These are phyloP conservation scores for Kalmusia sp. DNA, from an alignment of 2,329 filamentous ascomycete species.

Conservation along the genomic window DNA sequence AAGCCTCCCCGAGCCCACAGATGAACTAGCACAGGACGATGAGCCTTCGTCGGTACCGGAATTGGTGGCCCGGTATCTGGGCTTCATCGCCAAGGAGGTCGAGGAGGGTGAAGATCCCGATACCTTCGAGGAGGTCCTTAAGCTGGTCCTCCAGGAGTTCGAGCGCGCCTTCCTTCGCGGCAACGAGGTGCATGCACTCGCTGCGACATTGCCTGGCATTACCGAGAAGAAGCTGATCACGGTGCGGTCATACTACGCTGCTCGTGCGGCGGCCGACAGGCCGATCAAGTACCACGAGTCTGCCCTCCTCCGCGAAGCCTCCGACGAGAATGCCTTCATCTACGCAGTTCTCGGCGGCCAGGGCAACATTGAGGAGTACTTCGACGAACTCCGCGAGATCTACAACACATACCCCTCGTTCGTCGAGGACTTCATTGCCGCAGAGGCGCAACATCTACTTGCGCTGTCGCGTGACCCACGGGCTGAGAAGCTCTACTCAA, in stretches of 20 bases:
- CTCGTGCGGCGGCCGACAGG: conserved; percentile 81
- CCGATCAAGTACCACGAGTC: conserved; percentile 93
- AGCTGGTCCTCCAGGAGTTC: conserved; percentile 92
- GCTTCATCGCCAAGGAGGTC: conserved; percentile 85
- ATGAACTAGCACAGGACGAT: conserved; percentile 97
- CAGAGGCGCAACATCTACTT: conserved; percentile 86
- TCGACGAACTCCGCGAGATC: conserved; percentile 92
- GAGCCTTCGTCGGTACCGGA: conserved; percentile 97
- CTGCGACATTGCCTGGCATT: conserved; percentile 85
- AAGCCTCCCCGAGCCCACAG: conserved; percentile 87
- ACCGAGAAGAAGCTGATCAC: conserved; percentile 90
- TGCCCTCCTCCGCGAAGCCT: conserved; percentile 85
- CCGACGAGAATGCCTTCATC: conserved; percentile 81
- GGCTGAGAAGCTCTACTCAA: conserved; percentile 94
- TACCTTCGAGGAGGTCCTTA: conserved; percentile 90
- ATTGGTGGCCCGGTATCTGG: conserved; percentile 91
- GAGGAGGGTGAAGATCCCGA: conserved; percentile 93
- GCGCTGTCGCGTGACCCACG: conserved; percentile 80
- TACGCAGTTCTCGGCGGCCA: conserved; percentile 97
- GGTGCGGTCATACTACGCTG: conserved; percentile 89
- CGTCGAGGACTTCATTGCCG: conserved; percentile 81
- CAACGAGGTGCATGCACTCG: conserved; percentile 94
- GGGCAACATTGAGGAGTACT: conserved; percentile 99
- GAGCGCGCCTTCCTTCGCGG: conserved; percentile 93
- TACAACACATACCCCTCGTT: conserved; percentile 92